Base-by-base conservation (phyloP, 2,329 filamentous ascomycete species). In the Epichloe sp. region DNA sequence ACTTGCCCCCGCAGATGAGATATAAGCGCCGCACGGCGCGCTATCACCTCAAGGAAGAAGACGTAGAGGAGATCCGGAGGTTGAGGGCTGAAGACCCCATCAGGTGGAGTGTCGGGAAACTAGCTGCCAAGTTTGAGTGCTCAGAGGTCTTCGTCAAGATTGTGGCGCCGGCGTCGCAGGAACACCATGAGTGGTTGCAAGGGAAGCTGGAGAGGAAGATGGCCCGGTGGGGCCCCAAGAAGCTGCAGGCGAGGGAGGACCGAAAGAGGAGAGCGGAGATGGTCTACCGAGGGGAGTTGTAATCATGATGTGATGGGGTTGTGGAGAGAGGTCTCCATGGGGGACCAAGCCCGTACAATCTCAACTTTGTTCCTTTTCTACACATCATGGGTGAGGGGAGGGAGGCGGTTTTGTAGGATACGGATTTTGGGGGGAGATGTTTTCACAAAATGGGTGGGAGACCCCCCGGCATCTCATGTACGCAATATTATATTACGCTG, bases 1-100 rank as follows among this genome's bases (percentile, higher is more conserved):
- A 61, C n/a, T 60, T 70, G 3, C 64, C 68, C 5, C 71, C 66
- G 3, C 55, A 59, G 48, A 61, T 68, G 59, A 57, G 57, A 0
- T 68, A 69, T 57, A 59, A 57, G 52, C 60, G 59, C 48, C 68
- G 69, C 44, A 60, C 60, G 21, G 68, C 69, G 14, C 58, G 60
- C 10, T 76, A 80, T 65, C 74, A 81, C 65, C 68, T 84, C 40
- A 74, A 69, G 48, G 65, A 68, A 45, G 70, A 71, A 54, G 73
- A 83, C 54, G 76, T 85, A 47, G 71, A 70, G 47, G 79, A 82
- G 70, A 83, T 83, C 62, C 76, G 77, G 52, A 64, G 66, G 47
- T 69, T 83, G 62, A 71, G 79, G 48, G 62, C 60, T 23, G 62
- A 68, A 43, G 76, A 83, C 59, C 79, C 80, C 1, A 62, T 71